These are phyloP conservation scores for Haplosporangium sp. DNA, from an alignment of 371 early-diverging fungal species.

Conservation along the genomic window DNA sequence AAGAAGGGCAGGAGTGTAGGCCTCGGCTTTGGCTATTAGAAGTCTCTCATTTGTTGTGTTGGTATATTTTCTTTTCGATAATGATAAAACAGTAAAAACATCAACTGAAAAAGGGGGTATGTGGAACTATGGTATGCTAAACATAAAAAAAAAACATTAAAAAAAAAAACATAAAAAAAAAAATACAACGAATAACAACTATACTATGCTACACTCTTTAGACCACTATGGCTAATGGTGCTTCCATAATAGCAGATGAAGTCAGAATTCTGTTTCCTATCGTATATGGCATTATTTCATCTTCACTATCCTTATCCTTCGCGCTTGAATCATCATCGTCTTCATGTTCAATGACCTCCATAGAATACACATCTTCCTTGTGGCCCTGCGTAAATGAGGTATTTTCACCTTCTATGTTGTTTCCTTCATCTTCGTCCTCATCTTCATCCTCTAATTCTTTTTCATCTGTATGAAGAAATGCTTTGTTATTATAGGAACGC, in stretches of 20 bases:
- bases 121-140: not conserved
- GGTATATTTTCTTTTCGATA: not conserved
- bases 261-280: conserved; percentile 1
- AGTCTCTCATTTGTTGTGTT: not conserved
- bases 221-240: conserved; percentile 18
- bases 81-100: not conserved
- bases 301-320: not conserved
- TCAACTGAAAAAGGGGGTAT: no score
- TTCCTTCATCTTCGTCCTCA: conserved; percentile 12
- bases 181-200: not conserved
- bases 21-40: conserved; percentile 54
- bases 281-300: not conserved
- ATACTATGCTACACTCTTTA: conserved; percentile 2
- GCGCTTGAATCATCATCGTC: conserved; percentile 3
- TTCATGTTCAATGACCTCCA: conserved; percentile 9
- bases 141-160: not conserved
- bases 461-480: conserved; percentile 16
- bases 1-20: conserved; percentile 60
- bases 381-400: not conserved
- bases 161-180: not conserved
- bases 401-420: not conserved
- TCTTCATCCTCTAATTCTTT: conserved; percentile 29
- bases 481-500: not conserved
- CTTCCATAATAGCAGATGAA: conserved; percentile 7
- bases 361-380: conserved; percentile 1